phyloP scores from a whole-genome alignment of 345 rosid species.

The Anacardium occidentale region DNA sequence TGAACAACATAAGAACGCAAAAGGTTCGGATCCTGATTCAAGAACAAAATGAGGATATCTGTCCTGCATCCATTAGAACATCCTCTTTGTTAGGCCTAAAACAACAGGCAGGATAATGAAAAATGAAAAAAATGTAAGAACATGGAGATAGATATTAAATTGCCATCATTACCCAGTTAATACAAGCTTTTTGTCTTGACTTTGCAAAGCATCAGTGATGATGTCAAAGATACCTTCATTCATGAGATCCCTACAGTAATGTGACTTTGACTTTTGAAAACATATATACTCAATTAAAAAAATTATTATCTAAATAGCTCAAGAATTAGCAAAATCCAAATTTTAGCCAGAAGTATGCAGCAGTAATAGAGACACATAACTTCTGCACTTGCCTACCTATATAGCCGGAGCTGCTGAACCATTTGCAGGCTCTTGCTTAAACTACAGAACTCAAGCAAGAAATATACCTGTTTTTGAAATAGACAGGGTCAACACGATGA shows the following conservation, averaged over 20 bases:
- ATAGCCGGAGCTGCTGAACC: constrained; percentile 86
- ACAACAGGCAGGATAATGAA: neutral
- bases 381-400: constrained; percentile 47
- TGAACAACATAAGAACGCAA: constrained; percentile 68
- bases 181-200: constrained; percentile 72
- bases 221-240: constrained; percentile 78
- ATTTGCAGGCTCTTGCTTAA: constrained; percentile 83
- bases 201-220: constrained; percentile 66
- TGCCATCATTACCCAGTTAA: constrained; percentile 70
- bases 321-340: neutral
- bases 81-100: constrained; percentile 24
- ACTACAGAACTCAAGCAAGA: constrained; percentile 86
- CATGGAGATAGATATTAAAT: constrained; percentile 14
- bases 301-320: neutral
- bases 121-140: neutral
- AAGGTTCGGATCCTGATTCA: constrained; percentile 71
- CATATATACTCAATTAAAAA: neutral
- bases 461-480: constrained; percentile 52
- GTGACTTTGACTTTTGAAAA: neutral
- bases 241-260: constrained; percentile 65
- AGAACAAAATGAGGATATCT: constrained; percentile 82
- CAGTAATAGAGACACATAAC: constrained; percentile 4
- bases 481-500: neutral
- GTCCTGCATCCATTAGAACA: constrained; percentile 77
- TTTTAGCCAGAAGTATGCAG: neutral